phyloP scores from a whole-genome alignment of 1,139 yeast species.

The Suhomyces atakaporum region DNA sequence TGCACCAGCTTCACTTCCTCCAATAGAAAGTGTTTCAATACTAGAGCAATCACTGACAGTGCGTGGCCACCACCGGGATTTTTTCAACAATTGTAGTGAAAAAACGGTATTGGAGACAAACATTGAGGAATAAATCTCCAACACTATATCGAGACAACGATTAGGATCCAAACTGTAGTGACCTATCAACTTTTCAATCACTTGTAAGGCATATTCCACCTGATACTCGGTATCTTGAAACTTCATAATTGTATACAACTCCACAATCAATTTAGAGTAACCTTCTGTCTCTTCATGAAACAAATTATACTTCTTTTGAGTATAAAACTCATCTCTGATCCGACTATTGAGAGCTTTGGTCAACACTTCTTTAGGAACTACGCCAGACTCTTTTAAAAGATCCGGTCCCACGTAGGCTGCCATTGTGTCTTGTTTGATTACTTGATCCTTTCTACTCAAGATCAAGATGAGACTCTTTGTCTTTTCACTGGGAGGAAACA shows the following conservation, averaged over 20 bases:
- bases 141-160: slow-evolving; percentile 62
- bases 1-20: slow-evolving; percentile 58
- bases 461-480: slow-evolving; percentile 32
- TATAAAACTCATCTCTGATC: slow-evolving; percentile 58
- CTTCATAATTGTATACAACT: slow-evolving; percentile 47
- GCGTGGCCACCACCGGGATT: slow-evolving; percentile 69
- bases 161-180: slow-evolving; percentile 78
- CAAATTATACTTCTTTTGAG: slow-evolving; percentile 72
- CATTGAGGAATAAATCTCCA: slow-evolving; percentile 52
- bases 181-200: slow-evolving; percentile 66
- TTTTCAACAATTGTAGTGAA: slow-evolving; percentile 49
- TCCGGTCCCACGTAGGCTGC: slow-evolving; percentile 39
- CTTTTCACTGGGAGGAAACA: slow-evolving; percentile 39
- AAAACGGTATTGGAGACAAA: slow-evolving; percentile 49
- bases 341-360: slow-evolving; percentile 45
- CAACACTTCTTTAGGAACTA: slow-evolving; percentile 41
- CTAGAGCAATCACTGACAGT: slow-evolving; percentile 31
- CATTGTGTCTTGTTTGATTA: slow-evolving; percentile 41
- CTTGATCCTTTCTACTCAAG: slow-evolving; percentile 25
- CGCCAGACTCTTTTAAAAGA: slow-evolving; percentile 36
- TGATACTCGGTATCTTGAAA: slow-evolving; percentile 44
- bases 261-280: slow-evolving; percentile 63
- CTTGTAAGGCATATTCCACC: slow-evolving; percentile 49
- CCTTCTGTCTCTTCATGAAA: slow-evolving; percentile 85
- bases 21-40: slow-evolving; percentile 38